Conservation (phyloP, 345 rosid genomes). For the Hirschfeldia incana region DNA sequence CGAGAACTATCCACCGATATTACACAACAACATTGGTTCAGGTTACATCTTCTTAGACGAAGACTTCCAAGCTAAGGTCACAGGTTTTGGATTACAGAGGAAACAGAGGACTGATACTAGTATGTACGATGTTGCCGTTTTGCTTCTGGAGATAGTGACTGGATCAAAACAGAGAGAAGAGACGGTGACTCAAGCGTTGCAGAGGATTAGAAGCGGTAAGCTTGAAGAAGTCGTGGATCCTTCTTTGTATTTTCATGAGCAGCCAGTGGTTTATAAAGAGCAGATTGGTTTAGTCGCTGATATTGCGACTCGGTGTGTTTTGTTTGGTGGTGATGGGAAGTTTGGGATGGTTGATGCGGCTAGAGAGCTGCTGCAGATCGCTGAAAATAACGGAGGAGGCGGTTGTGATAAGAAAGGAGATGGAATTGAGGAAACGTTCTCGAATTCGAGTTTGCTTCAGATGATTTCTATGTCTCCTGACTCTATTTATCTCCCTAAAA, state of each 20-base stretch:
- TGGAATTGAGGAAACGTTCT: slow-evolving; percentile 78
- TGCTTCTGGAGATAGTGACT: slow-evolving; percentile 71
- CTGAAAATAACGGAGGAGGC: slow-evolving; percentile 45
- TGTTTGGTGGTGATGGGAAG: slow-evolving; percentile 76
- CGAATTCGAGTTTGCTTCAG: slow-evolving; percentile 84
- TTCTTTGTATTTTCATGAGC: slow-evolving; percentile 64
- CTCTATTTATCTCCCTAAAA: slow-evolving; percentile 45
- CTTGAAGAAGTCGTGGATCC: slow-evolving; percentile 77
- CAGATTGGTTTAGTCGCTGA: slow-evolving; percentile 75
- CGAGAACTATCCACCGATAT: slow-evolving; percentile 67
- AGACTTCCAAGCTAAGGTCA: slow-evolving; percentile 55
- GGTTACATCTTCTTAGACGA: slow-evolving; percentile 61
- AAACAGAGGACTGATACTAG: slow-evolving; percentile 37
- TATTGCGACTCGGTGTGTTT: slow-evolving; percentile 68
- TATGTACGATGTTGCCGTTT: slow-evolving; percentile 63
- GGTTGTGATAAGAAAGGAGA: slow-evolving; percentile 52
- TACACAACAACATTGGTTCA: slow-evolving; percentile 57
- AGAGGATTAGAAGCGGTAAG: slow-evolving; percentile 59
- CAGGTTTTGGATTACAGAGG: slow-evolving; percentile 61
- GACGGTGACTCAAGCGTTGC: slow-evolving; percentile 47
- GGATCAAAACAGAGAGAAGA: slow-evolving; percentile 51
- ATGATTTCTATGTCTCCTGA: slow-evolving; percentile 94
- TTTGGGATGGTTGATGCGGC: slow-evolving; percentile 75
- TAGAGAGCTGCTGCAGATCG: slow-evolving; percentile 60
- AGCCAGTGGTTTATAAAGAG: slow-evolving; percentile 47